Evolutionary conservation across 108 stramenopile genomes (phyloP), one percentile per base, ranked within the genome.

Genomic region (Cyclotella choctawhatcheeana): DNA sequence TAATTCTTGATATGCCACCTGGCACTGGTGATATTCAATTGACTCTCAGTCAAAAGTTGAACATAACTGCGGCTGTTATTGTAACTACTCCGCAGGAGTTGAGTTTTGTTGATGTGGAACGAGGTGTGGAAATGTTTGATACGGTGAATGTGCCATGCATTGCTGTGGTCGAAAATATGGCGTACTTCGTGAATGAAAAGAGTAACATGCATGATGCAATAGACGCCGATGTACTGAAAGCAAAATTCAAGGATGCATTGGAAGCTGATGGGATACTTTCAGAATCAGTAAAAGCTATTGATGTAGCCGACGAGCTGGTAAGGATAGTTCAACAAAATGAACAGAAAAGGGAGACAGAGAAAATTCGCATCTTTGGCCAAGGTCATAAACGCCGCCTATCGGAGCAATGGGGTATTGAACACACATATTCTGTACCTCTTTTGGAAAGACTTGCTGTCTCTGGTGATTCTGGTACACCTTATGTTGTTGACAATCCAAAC

Each of bases 121-220:
- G 98, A 45, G 99, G 99, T 27, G 83, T 98, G 27, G 97, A 97
- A 65, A 94, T 99, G 96, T 98, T 98, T 79, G 89, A 96, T 44
- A 81, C 86, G 22, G 87, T 99, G 50, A 88, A 94, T 74, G 96
- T 99, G 8, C 99, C 99, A 0, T 88, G 86, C 58, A 69, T 98
- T 16, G 95, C 97, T 17, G 95, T 98, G 24, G 99, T 99, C n/a
- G 97, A 99, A 64, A 99, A 99, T 81, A 98, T 99, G 97, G 93
- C 97, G 2, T 93, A 93, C 62, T 88, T 90, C 66, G 84, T 89
- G 63, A 77, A 71, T 18, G 86, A 84, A 30, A 74, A 69, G 43
- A 43, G 58, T 34, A 44, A 37, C 14, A 29, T 2, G n/a, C 40
- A 25, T 17, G 44, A 21, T 18, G 37, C 64, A 31, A 37, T 88